These are phyloP conservation scores for Salvia miltiorrhiza DNA, from an alignment of 257 asterid genomes.

Conservation along the genomic window DNA sequence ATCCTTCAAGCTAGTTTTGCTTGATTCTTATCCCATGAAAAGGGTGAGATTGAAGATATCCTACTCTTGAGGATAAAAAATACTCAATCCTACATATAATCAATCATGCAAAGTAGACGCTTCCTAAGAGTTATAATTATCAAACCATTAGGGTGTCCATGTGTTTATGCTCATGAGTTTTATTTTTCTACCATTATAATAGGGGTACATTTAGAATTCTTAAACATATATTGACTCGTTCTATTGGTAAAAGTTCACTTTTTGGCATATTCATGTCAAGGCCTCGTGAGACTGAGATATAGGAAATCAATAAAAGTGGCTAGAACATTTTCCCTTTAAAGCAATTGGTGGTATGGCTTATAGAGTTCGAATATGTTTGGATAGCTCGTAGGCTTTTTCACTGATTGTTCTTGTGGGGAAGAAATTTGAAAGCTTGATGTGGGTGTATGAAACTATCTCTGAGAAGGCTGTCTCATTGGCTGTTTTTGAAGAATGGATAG, in stretches of 20 bases:
- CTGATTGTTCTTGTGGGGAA: background rate
- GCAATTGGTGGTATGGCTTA: background rate
- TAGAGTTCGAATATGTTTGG: background rate
- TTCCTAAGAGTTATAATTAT: background rate
- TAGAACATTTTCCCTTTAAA: background rate
- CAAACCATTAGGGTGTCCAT: background rate
- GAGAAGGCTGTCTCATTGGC: background rate
- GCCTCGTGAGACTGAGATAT: background rate
- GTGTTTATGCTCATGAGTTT: background rate
- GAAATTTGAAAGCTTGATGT: background rate
- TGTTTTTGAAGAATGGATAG: background rate
- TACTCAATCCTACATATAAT: too few relatives aligned
- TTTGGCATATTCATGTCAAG: background rate
- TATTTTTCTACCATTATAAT: background rate
- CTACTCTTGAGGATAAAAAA: too few relatives aligned
- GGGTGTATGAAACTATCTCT: background rate
- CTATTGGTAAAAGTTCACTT: background rate
- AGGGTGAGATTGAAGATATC: too few relatives aligned
- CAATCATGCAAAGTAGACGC: too few relatives aligned
- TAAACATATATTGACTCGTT: background rate
- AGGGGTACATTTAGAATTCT: background rate
- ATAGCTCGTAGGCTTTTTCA: background rate
- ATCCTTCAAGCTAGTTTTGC: too few relatives aligned
- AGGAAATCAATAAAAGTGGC: background rate
- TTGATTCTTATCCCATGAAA: too few relatives aligned